Conservation (phyloP, 257 asterid species). For the Solanum sejunctum region DNA sequence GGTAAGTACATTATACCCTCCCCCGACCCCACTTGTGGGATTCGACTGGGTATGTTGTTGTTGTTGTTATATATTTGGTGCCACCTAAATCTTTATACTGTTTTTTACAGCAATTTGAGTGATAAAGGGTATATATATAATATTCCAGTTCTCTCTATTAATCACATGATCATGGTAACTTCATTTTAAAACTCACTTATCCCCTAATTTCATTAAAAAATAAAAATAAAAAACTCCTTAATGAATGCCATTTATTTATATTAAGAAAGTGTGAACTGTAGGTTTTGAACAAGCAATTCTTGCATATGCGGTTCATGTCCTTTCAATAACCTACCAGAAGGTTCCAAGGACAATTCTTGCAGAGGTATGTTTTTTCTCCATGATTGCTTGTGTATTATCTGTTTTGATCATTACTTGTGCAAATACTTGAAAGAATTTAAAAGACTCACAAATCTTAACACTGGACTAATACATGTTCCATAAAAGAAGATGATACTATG, state of each 20-base stretch:
- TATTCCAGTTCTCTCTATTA: background rate
- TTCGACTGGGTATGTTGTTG: too few relatives aligned
- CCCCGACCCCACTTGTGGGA: too few relatives aligned
- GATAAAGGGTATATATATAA: background rate
- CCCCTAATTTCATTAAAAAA: too few relatives aligned
- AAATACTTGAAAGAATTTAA: background rate
- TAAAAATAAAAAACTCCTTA: too few relatives aligned
- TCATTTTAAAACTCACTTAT: background rate
- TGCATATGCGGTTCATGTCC: slow-evolving; percentile 69
- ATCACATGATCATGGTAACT: background rate
- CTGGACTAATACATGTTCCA: background rate
- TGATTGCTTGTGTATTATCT: background rate
- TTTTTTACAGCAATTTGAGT: background rate
- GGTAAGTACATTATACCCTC: too few relatives aligned
- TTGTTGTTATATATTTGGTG: too few relatives aligned
- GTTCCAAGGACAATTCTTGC: slow-evolving; percentile 68
- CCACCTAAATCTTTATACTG: background rate
- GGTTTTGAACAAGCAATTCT: slow-evolving; percentile 93
- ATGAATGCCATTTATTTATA: background rate
- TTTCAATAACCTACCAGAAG: slow-evolving; percentile 66
- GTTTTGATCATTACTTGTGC: background rate
- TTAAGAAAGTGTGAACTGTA: slow-evolving; percentile 4
- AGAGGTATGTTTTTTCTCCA: slow-evolving; percentile 46
- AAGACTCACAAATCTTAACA: background rate
- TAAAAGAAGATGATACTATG: background rate